Percentiles rank a stretch among this genome's conserved stretches.
Evolutionary conservation across 495 filamentous ascomycete species (phyloP).

Genomic region (Oidiodendron maius): DNA sequence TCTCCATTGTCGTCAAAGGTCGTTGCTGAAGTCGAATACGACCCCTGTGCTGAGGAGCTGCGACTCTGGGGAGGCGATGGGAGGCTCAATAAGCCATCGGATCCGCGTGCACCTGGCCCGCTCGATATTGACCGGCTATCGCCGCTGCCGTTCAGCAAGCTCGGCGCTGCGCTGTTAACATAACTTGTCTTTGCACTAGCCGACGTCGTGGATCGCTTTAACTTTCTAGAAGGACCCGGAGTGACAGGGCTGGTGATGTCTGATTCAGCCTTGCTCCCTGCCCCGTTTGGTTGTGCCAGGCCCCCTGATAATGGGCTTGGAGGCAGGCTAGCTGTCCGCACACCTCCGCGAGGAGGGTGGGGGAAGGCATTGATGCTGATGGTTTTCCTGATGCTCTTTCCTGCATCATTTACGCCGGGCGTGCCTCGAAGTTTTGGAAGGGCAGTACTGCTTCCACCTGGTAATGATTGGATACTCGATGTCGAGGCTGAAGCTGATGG

Average conservation of each 20-base stretch:
- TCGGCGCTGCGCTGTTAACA: constrained; percentile 54
- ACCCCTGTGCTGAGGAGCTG: constrained; percentile 83
- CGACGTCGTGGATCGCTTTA: constrained; percentile 32
- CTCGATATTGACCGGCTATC: constrained; percentile 66
- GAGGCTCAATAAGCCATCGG: constrained; percentile 63
- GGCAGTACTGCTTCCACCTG: constrained; percentile 14
- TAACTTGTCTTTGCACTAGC: constrained; percentile 35
- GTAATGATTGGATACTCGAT: constrained; percentile 37
- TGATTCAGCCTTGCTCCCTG: constrained; percentile 17
- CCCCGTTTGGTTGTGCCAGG: constrained; percentile 16
- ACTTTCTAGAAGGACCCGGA: constrained; percentile 28
- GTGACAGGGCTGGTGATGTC: constrained; percentile 15
- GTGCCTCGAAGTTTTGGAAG: constrained; percentile 46
- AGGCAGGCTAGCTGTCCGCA: constrained; percentile 47
- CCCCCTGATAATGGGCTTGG: constrained; percentile 53
- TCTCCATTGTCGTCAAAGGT: constrained; percentile 73
- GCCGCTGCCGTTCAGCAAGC: constrained; percentile 70
- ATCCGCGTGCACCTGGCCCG: constrained; percentile 50
- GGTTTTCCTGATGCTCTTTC: constrained; percentile 69
- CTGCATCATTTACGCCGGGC: constrained; percentile 42
- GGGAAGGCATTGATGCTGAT: constrained; percentile 91
- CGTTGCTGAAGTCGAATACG: constrained; percentile 84
- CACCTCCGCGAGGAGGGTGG: constrained; percentile 67
- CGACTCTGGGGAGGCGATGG: constrained; percentile 81
- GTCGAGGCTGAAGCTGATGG: constrained; percentile 49